These are phyloP conservation scores for Nicotiana rustica DNA, from an alignment of 305 asterid species.

Conservation along the genomic window DNA sequence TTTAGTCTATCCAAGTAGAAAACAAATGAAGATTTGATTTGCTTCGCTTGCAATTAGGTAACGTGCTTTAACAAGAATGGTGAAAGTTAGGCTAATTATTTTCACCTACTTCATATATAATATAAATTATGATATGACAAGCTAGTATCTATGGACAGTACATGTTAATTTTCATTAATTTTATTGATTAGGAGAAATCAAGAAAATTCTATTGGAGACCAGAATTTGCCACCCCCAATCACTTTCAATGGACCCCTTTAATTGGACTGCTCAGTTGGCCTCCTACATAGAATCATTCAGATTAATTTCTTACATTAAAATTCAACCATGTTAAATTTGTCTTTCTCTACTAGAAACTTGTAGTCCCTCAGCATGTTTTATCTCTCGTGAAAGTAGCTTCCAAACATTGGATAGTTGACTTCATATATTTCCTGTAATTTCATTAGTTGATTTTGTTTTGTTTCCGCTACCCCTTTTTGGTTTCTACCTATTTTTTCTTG, in stretches of 20 bases:
- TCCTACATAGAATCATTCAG: slow-evolving; percentile 5
- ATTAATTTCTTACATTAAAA: background rate
- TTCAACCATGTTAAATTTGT: slow-evolving; percentile 25
- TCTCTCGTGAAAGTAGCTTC: slow-evolving; percentile 37
- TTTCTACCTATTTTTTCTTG: background rate
- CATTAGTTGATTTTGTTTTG: background rate
- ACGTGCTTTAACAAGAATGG: slow-evolving; percentile 44
- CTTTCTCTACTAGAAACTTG: slow-evolving; percentile 26
- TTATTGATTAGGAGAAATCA: background rate
- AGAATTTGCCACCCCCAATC: slow-evolving; percentile 23
- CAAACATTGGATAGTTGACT: slow-evolving; percentile 28
- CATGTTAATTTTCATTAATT: background rate
- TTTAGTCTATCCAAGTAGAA: slow-evolving; percentile 44
- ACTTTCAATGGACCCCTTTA: slow-evolving; percentile 39
- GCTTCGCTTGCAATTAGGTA: slow-evolving; percentile 44
- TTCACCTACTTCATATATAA: slow-evolving; percentile 47
- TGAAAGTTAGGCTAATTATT: slow-evolving; percentile 41
- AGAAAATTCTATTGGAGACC: background rate
- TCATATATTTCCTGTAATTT: background rate
- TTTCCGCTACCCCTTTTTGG: slow-evolving; percentile 21
- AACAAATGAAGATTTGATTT: slow-evolving; percentile 42
- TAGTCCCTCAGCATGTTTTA: slow-evolving; percentile 20
- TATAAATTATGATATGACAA: slow-evolving; percentile 13
- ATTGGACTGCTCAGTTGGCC: slow-evolving; percentile 34
- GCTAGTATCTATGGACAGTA: background rate